Evolutionary conservation across 1,139 yeast species (phyloP), one percentile per base, ranked within the genome.

Genomic region (Saccharomycopsis phalli): DNA sequence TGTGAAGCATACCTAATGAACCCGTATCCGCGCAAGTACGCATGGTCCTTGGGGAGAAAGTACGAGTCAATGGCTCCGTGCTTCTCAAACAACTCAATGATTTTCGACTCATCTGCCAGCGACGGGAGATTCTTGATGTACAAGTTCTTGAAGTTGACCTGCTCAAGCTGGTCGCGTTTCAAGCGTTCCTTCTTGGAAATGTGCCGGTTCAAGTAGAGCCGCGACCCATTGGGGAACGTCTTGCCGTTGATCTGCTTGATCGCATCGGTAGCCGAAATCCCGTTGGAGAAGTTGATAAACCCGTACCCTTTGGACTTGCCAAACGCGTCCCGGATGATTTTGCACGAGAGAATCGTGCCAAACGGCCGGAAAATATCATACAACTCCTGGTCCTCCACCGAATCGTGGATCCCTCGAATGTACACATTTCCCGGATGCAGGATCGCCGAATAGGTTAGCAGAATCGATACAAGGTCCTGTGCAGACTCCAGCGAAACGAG

Each of bases 371-470:
- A 69, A 2, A 67, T 52, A 5, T 61, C 58, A 29, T 51, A 52
- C 25, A 71, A 46, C 36, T 66, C 65, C 19, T 60, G 62, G 6
- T 62, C 53, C 3, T 60, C 65, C 48, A 68, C 66, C 53, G 50
- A 64, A 51, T 59, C 59, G 2, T 59, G 56, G 10, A 70, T 51
- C 2, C 78, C 73, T 46, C 77, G 68, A 22, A 78, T 69, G 53
- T 75, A 77, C 25, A 79, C 55, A 50, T 74, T 73, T 1, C 83
- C 84, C 1, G 87, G 86, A 48, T 77, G 78, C 18, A 79, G 71
- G 23, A 76, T 56, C 22, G 77, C 69, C 41, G 66, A 60, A 26
- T 67, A 62, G 48, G 61, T 47, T 11, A 50, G 32, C 5, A 45
- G 36, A 4, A 57, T 46, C 8, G 31, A 14, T 14, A 11, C 5